These are phyloP conservation scores for Poterioochromonas sp. DNA, from an alignment of 352 stramenopile genomes.

Conservation along the genomic window DNA sequence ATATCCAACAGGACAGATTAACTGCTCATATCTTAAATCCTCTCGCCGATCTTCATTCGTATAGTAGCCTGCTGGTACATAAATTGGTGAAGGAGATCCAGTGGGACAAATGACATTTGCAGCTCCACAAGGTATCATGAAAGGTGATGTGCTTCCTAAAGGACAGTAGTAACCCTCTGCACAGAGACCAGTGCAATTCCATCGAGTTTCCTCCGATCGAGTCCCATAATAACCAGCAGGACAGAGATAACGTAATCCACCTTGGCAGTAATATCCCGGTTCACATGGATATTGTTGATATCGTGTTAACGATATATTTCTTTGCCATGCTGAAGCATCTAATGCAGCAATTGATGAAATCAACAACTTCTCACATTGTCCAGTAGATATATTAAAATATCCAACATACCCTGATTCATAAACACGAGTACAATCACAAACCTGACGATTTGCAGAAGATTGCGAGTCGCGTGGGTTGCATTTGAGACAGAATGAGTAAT, in stretches of 20 bases:
- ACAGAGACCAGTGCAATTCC: not conserved
- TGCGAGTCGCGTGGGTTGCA: constrained; percentile 38
- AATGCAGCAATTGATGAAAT: not conserved
- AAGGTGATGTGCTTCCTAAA: not conserved
- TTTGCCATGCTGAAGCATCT: not conserved
- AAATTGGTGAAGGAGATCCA: constrained; percentile 52
- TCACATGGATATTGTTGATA: constrained; percentile 27
- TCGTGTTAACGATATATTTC: constrained; percentile 13
- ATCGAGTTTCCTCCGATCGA: not conserved
- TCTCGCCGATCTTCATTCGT: constrained; percentile 39
- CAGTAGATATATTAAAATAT: constrained; percentile 8
- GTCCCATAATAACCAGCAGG: constrained; percentile 45
- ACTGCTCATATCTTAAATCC: constrained; percentile 41
- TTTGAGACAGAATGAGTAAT: constrained; percentile 47
- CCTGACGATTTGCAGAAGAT: not conserved
- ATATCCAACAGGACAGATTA: constrained; percentile 50
- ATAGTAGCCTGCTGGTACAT: constrained; percentile 58
- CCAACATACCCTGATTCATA: not conserved
- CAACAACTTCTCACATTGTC: not conserved
- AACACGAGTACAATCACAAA: not conserved
- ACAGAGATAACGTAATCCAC: constrained; percentile 56
- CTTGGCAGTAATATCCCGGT: constrained; percentile 35
- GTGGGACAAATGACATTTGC: constrained; percentile 52
- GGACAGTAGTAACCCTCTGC: constrained; percentile 35
- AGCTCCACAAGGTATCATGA: constrained; percentile 39